These are phyloP conservation scores for Podila verticillata DNA, from an alignment of 192 early-diverging fungal species.

Conservation along the genomic window DNA sequence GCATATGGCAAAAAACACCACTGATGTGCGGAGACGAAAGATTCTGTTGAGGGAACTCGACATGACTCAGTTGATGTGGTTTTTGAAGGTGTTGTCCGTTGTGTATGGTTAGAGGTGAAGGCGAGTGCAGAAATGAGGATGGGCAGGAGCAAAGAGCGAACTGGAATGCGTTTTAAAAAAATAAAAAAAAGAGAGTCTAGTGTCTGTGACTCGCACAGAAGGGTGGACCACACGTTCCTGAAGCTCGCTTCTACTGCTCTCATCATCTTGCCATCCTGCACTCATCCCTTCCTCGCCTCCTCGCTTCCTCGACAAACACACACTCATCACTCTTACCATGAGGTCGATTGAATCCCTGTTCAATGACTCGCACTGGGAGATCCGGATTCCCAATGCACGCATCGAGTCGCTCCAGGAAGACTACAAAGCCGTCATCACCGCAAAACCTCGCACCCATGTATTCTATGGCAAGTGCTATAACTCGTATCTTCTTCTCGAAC, in stretches of 20 bases:
- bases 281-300: neutral
- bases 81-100: neutral
- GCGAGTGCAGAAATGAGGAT: too few relatives aligned
- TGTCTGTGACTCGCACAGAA: too few relatives aligned
- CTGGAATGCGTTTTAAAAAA: neutral
- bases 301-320: neutral
- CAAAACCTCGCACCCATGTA: conserved; percentile 49
- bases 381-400: conserved; percentile 49
- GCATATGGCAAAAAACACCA: conserved; percentile 22
- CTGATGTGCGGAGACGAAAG: conserved; percentile 18
- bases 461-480: conserved; percentile 46
- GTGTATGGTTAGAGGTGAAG: neutral
- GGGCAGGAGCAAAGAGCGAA: neutral
- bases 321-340: conserved; percentile 17
- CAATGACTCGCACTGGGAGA: conserved; percentile 52
- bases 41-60: neutral
- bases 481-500: neutral
- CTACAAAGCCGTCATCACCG: conserved; percentile 37
- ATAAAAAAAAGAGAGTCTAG: too few relatives aligned
- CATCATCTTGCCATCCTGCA: too few relatives aligned
- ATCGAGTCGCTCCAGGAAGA: conserved; percentile 41
- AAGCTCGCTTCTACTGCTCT: too few relatives aligned
- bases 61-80: neutral
- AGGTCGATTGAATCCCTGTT: conserved; percentile 50
- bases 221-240: too few relatives aligned